A percentile compares a stretch with the other conserved stretches of the same genome.
phyloP scores from a whole-genome alignment of 768 basidiomycete genomes.

The Suillus tomentosus region DNA sequence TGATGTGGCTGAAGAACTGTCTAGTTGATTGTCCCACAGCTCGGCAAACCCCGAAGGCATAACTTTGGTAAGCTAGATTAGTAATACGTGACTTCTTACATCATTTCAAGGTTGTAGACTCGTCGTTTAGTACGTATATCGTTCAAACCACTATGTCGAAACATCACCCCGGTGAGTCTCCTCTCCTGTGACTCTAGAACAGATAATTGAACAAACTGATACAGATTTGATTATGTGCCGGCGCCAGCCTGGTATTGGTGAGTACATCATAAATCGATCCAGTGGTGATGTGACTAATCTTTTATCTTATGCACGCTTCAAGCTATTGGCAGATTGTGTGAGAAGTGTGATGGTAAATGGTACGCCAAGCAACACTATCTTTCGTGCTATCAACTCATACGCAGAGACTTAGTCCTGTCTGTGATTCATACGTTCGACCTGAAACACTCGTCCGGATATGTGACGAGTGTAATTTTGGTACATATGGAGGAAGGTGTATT shows the following conservation, averaged over 20 bases:
- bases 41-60: conserved; percentile 25
- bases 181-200: neutral
- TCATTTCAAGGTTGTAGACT: neutral
- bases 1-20: conserved; percentile 39
- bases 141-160: conserved; percentile 67
- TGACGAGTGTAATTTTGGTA: conserved; percentile 99
- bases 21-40: conserved; percentile 17
- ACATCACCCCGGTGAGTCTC: conserved; percentile 74
- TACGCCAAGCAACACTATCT: conserved; percentile 38
- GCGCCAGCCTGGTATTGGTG: conserved; percentile 96
- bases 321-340: conserved; percentile 98
- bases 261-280: conserved; percentile 25
- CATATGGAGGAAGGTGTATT: conserved; percentile 96
- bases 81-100: neutral
- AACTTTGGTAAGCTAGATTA: conserved; percentile 14
- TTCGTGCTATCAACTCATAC: conserved; percentile 1
- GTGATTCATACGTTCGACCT: conserved; percentile 98
- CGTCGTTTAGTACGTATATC: neutral
- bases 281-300: conserved; percentile 9
- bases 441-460: conserved; percentile 98
- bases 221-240: conserved; percentile 98
- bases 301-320: conserved; percentile 13
- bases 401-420: conserved; percentile 72
- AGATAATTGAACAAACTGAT: conserved; percentile 4
- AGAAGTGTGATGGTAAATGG: conserved; percentile 99